These are phyloP conservation scores for Pseudocercospora cruenta DNA, from an alignment of 2,329 filamentous ascomycete genomes.

Conservation along the genomic window DNA sequence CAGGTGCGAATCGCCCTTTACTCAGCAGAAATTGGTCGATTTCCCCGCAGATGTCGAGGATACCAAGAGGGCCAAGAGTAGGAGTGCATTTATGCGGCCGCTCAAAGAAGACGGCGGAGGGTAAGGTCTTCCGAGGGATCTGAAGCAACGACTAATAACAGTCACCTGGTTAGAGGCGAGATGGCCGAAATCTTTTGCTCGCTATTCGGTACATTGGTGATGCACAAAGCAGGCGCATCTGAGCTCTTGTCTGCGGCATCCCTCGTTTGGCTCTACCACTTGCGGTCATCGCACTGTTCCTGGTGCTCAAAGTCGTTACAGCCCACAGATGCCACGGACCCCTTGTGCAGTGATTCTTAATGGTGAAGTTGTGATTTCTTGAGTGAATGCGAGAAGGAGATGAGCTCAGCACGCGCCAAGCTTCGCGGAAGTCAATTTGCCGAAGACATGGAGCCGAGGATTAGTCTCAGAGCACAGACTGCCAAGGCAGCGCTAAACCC, in stretches of 20 bases:
- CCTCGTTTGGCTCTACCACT: background rate
- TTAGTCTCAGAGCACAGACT: too few species aligned
- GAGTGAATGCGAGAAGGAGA: background rate
- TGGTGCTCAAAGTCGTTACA: background rate
- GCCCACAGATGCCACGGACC: too few species aligned
- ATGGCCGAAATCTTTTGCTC: background rate
- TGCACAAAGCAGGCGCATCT: too few species aligned
- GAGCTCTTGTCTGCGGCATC: too few species aligned
- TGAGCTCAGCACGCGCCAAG: background rate
- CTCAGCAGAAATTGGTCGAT: background rate
- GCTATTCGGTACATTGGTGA: background rate
- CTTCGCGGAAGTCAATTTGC: background rate
- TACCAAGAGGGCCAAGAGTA: slow-evolving; percentile 6
- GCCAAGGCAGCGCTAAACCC: too few species aligned
- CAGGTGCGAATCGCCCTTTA: background rate
- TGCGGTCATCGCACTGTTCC: background rate
- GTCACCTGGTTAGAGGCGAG: too few species aligned
- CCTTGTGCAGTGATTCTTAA: too few species aligned
- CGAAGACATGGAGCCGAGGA: background rate
- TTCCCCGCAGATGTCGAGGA: slow-evolving; percentile 4
- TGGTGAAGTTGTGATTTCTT: background rate
- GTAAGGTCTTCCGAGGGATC: background rate
- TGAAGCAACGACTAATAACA: background rate
- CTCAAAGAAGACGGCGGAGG: background rate
- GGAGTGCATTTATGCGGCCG: background rate